Evolutionary conservation across 495 filamentous ascomycete species (phyloP).

Genomic region (Aspergillus mulundensis): DNA sequence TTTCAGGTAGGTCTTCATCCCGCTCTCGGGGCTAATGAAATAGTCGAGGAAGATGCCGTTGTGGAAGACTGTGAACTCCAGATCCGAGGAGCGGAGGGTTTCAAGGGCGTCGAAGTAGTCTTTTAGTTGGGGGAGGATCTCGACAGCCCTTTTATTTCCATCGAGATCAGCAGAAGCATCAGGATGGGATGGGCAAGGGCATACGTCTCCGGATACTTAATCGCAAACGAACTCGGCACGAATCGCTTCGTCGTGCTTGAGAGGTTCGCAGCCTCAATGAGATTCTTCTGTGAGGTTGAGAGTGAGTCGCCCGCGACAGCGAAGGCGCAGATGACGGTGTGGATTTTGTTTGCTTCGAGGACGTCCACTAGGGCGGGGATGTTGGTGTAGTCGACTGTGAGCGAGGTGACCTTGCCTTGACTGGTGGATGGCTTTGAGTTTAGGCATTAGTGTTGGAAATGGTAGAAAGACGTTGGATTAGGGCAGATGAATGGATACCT

Average conservation of each 20-base stretch:
- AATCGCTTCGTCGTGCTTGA: conserved; percentile 36
- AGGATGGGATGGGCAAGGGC: too few relatives aligned
- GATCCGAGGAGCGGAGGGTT: conserved; percentile 16
- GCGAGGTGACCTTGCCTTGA: background rate
- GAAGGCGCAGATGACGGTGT: conserved; percentile 44
- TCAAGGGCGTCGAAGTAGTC: conserved; percentile 16
- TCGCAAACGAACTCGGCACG: conserved; percentile 35
- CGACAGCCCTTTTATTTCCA: background rate
- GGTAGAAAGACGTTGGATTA: background rate
- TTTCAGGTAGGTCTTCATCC: conserved; percentile 22
- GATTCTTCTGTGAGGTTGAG: conserved; percentile 13
- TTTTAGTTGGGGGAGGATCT: conserved; percentile 10
- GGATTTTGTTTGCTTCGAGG: conserved; percentile 38
- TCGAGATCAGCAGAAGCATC: too few relatives aligned
- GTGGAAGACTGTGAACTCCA: conserved; percentile 40
- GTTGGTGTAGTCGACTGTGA: conserved; percentile 34
- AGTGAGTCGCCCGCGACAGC: conserved; percentile 19
- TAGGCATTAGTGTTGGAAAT: background rate
- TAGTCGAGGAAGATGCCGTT: conserved; percentile 45
- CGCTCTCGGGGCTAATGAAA: conserved; percentile 28
- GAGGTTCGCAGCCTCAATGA: conserved; percentile 35
- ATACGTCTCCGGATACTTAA: conserved; percentile 12
- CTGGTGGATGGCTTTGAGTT: too few relatives aligned
- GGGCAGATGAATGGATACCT: background rate
- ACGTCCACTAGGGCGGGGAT: conserved; percentile 22